These are phyloP conservation scores for Myrica gale DNA, from an alignment of 306 rosid species.

Conservation along the genomic window DNA sequence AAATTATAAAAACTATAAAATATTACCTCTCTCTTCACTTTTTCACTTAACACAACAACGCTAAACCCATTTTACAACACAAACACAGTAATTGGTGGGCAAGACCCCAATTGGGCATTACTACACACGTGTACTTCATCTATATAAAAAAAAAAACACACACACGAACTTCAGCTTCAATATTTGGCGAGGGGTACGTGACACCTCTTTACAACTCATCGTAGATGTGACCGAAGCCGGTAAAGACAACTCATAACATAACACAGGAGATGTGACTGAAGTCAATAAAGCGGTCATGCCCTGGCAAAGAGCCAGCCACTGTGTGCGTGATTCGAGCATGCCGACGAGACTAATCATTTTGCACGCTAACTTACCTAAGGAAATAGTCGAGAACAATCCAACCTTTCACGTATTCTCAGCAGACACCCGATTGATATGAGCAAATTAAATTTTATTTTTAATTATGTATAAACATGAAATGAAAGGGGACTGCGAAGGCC, in stretches of 20 bases:
- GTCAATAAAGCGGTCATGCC: conserved; percentile 5
- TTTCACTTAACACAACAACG: too few relatives aligned
- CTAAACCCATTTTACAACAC: too few relatives aligned
- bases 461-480: not conserved
- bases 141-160: too few relatives aligned
- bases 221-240: conserved; percentile 1
- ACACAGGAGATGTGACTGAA: not conserved
- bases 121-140: too few relatives aligned
- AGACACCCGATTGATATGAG: not conserved
- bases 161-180: not conserved
- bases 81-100: too few relatives aligned
- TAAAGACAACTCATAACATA: not conserved
- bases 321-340: not conserved
- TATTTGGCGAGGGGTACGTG: not conserved
- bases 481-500: not conserved
- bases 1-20: too few relatives aligned
- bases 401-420: not conserved
- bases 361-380: too few relatives aligned
- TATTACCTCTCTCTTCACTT: too few relatives aligned
- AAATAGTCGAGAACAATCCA: not conserved
- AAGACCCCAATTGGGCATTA: too few relatives aligned
- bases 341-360: not conserved
- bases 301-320: not conserved
- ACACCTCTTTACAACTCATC: not conserved
- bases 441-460: not conserved